phyloP scores from a whole-genome alignment of 2,329 filamentous ascomycete species.

The Venturia carpophila region DNA sequence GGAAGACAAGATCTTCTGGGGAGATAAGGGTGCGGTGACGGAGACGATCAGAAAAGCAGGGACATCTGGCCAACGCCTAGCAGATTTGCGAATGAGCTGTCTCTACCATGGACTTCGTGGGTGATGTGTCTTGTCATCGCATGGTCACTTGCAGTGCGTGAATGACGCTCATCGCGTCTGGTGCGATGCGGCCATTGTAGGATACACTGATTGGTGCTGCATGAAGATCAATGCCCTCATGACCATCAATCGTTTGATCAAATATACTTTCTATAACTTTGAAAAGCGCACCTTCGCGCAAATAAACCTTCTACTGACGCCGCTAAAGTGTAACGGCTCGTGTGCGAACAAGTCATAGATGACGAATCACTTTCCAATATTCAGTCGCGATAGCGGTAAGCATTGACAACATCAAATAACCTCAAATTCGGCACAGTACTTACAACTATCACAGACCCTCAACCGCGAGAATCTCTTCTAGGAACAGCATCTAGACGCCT shows the following conservation, averaged over 20 bases:
- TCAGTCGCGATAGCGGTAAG: background rate
- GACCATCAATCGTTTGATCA: background rate
- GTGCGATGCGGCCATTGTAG: background rate
- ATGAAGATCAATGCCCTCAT: background rate
- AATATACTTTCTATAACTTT: background rate
- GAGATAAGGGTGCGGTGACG: slow-evolving; percentile 12
- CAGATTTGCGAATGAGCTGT: slow-evolving; percentile 9
- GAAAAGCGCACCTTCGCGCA: background rate
- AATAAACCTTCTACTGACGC: too few species aligned
- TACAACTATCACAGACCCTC: background rate
- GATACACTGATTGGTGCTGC: background rate
- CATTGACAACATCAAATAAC: background rate
- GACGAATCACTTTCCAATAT: background rate
- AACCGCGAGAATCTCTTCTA: background rate
- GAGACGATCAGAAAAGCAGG: slow-evolving; percentile 14
- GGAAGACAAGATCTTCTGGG: slow-evolving; percentile 14
- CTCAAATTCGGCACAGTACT: background rate
- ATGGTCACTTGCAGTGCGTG: background rate
- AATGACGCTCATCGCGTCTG: background rate
- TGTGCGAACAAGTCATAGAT: background rate
- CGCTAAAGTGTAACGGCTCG: too few species aligned
- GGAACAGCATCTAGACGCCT: background rate
- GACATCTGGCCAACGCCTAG: slow-evolving; percentile 16
- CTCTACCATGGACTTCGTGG: slow-evolving; percentile 9
- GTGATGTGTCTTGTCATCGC: background rate